Conservation (phyloP, 2,329 filamentous ascomycete species). For the Xylariaceae sp. region DNA sequence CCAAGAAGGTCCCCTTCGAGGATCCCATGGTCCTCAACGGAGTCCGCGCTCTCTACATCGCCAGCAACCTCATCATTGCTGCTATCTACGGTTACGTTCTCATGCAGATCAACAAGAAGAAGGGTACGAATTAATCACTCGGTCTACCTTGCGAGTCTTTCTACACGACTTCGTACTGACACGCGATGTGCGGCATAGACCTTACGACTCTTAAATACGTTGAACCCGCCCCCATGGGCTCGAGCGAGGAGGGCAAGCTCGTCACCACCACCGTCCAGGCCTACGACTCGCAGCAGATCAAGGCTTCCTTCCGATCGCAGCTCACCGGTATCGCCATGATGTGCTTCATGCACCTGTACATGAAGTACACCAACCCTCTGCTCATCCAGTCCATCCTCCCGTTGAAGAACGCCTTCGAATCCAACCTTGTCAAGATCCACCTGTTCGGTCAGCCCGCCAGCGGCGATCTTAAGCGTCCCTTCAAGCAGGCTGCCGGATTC, state of each 20-base stretch:
- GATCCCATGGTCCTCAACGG: slow-evolving; percentile 60
- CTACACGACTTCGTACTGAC: background rate
- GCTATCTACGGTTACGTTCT: slow-evolving; percentile 81
- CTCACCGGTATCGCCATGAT: slow-evolving; percentile 98
- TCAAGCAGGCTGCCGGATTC: slow-evolving; percentile 80
- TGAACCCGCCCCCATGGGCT: slow-evolving; percentile 89
- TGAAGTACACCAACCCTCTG: slow-evolving; percentile 99
- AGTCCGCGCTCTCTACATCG: slow-evolving; percentile 50
- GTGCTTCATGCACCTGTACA: slow-evolving; percentile 96
- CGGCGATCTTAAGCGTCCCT: slow-evolving; percentile 91
- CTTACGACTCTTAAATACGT: slow-evolving; percentile 98
- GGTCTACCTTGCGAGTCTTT: background rate
- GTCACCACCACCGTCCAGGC: slow-evolving; percentile 94
- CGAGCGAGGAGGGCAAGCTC: slow-evolving; percentile 88
- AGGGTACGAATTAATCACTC: slow-evolving; percentile 61
- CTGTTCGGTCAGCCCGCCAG: slow-evolving; percentile 78
- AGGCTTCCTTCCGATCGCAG: slow-evolving; percentile 79
- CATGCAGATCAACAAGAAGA: slow-evolving; percentile 87
- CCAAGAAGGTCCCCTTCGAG: slow-evolving; percentile 92
- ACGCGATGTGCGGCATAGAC: slow-evolving; percentile 49
- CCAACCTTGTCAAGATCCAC: slow-evolving; percentile 95
- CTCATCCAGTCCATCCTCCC: slow-evolving; percentile 98
- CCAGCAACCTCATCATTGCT: slow-evolving; percentile 75
- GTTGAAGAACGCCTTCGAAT: slow-evolving; percentile 89
- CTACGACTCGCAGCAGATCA: slow-evolving; percentile 85